phyloP scores from a whole-genome alignment of 1,284 basidiomycete species.

The Neonothopanus nambi region DNA sequence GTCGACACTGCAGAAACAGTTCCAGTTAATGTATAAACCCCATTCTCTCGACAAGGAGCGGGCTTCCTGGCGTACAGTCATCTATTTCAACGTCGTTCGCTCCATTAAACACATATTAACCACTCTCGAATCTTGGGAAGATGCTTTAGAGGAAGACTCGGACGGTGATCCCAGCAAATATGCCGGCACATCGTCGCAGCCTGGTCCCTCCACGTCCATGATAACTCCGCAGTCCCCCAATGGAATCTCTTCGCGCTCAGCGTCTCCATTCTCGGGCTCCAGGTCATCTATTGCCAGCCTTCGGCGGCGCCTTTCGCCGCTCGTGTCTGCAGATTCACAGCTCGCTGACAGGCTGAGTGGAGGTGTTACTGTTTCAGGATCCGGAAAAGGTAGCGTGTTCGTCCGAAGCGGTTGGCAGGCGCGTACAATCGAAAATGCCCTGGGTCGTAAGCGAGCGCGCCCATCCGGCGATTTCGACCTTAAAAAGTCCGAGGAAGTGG shows the following conservation, averaged over 20 bases:
- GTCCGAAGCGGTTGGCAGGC: slow-evolving; percentile 81
- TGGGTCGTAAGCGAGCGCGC: slow-evolving; percentile 37
- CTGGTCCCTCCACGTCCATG: slow-evolving; percentile 7
- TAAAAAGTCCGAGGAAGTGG: slow-evolving; percentile 33
- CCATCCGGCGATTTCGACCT: slow-evolving; percentile 27
- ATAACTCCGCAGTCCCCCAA: slow-evolving; percentile 3
- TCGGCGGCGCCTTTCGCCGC: slow-evolving; percentile 56
- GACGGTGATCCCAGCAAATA: slow-evolving; percentile 22
- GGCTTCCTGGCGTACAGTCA: slow-evolving; percentile 78
- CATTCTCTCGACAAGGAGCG: slow-evolving; percentile 75
- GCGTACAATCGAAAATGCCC: slow-evolving; percentile 54
- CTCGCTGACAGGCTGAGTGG: slow-evolving; percentile 73
- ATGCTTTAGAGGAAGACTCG: slow-evolving; percentile 52
- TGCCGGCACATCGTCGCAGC: slow-evolving; percentile 1
- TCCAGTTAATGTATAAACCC: slow-evolving; percentile 83
- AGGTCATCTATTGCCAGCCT: slow-evolving; percentile 45
- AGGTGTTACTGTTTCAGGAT: slow-evolving; percentile 67
- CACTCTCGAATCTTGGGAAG: slow-evolving; percentile 67
- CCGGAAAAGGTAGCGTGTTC: slow-evolving; percentile 69
- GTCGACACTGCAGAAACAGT: slow-evolving; percentile 81
- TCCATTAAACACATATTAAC: slow-evolving; percentile 75
- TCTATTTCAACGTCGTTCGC: slow-evolving; percentile 80
- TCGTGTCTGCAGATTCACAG: slow-evolving; percentile 60
- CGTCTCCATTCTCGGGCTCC: slow-evolving; percentile 11
- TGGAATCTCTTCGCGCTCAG: slow-evolving; percentile 9